Conservation (phyloP, 1,284 basidiomycete genomes). For the Cryptococcus sp. region DNA sequence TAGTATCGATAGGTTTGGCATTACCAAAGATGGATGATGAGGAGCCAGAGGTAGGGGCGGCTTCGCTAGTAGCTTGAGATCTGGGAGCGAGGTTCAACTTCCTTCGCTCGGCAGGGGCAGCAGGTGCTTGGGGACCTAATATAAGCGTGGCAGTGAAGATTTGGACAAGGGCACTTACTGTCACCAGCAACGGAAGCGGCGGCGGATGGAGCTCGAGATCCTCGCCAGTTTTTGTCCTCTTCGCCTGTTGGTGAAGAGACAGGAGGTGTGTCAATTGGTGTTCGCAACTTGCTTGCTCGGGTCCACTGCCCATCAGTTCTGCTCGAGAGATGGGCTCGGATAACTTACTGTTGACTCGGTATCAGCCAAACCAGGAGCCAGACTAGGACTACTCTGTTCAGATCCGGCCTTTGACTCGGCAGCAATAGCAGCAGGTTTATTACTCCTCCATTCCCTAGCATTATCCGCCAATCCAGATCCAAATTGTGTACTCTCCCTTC, state of each 20-base stretch:
- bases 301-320: slow-evolving; percentile 37
- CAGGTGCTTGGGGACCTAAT: slow-evolving; percentile 58
- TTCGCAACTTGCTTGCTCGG: slow-evolving; percentile 43
- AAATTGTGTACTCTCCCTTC: neutral
- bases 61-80: slow-evolving; percentile 44
- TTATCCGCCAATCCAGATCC: slow-evolving; percentile 47
- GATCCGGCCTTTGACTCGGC: slow-evolving; percentile 12
- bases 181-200: slow-evolving; percentile 24
- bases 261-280: slow-evolving; percentile 19
- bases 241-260: slow-evolving; percentile 23
- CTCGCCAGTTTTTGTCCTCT: slow-evolving; percentile 38
- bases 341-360: slow-evolving; percentile 58
- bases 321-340: neutral
- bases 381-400: slow-evolving; percentile 27
- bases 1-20: slow-evolving; percentile 84
- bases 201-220: slow-evolving; percentile 19
- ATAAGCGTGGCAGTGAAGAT: neutral
- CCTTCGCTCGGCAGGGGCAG: slow-evolving; percentile 73
- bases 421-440: slow-evolving; percentile 27
- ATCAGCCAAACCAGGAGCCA: slow-evolving; percentile 61
- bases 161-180: slow-evolving; percentile 18
- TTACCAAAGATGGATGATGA: slow-evolving; percentile 61
- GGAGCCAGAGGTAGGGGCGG: slow-evolving; percentile 55
- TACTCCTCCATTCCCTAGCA: slow-evolving; percentile 52
- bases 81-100: slow-evolving; percentile 80